phyloP scores from a whole-genome alignment of 108 stramenopile species.

The Cyclotella distinguenda region DNA sequence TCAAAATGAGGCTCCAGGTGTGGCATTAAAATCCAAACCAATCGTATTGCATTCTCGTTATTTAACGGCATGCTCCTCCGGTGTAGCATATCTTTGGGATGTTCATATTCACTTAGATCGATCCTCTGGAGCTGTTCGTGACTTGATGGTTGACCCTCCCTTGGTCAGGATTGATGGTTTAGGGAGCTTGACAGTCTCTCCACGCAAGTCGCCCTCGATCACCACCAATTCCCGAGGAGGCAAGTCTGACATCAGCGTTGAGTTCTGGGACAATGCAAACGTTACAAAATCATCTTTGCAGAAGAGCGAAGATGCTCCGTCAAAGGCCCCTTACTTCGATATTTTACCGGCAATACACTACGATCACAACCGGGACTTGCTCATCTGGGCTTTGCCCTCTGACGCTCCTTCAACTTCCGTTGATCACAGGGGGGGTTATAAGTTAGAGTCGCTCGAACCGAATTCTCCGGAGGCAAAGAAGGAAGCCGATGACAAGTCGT shows the following conservation, averaged over 20 bases:
- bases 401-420: slow-evolving; percentile 31
- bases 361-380: slow-evolving; percentile 63
- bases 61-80: slow-evolving; percentile 58
- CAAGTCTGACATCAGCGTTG: slow-evolving; percentile 3
- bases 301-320: slow-evolving; percentile 15
- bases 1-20: not conserved
- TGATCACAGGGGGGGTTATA: slow-evolving; percentile 33
- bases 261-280: slow-evolving; percentile 18
- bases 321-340: slow-evolving; percentile 47
- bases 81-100: slow-evolving; percentile 60
- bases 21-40: not conserved
- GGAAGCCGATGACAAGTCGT: slow-evolving; percentile 22
- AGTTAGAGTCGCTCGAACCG: slow-evolving; percentile 4
- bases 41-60: slow-evolving; percentile 24
- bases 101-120: slow-evolving; percentile 19
- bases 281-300: slow-evolving; percentile 15
- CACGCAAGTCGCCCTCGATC: slow-evolving; percentile 19
- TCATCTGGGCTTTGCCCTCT: slow-evolving; percentile 61
- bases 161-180: slow-evolving; percentile 55
- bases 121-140: slow-evolving; percentile 27
- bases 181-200: slow-evolving; percentile 35
- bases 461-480: slow-evolving; percentile 21
- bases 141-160: slow-evolving; percentile 49
- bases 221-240: slow-evolving; percentile 9
- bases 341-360: slow-evolving; percentile 37